Conservation (phyloP, 2,329 filamentous ascomycete species). For the Emydomyces testavorans region DNA sequence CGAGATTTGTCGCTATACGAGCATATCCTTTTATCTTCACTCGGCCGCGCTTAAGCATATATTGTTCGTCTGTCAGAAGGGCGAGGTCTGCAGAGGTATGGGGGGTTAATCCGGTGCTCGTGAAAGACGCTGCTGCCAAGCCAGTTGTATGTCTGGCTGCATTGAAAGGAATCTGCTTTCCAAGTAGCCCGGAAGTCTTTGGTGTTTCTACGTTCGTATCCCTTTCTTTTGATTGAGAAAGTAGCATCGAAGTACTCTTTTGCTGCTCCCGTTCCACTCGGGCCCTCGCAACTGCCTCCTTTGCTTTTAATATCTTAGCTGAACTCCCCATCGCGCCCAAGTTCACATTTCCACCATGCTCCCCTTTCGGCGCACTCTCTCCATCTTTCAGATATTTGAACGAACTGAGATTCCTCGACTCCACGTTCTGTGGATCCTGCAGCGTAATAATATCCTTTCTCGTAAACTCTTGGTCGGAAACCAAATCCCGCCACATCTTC, state of each 20-base stretch:
- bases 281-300: constrained; percentile 84
- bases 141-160: constrained; percentile 85
- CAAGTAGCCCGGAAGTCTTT: constrained; percentile 16
- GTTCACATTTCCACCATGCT: constrained; percentile 60
- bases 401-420: constrained; percentile 66
- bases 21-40: constrained; percentile 88
- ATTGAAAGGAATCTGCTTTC: constrained; percentile 54
- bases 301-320: constrained; percentile 77
- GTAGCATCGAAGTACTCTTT: constrained; percentile 44
- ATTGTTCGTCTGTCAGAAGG: constrained; percentile 83
- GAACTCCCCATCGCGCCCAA: constrained; percentile 64
- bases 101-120: constrained; percentile 83
- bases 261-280: constrained; percentile 57
- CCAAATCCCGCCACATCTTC: constrained; percentile 86
- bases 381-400: constrained; percentile 89
- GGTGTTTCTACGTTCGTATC: constrained; percentile 14
- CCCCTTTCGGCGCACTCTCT: constrained; percentile 59
- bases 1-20: constrained; percentile 73
- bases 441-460: constrained; percentile 90
- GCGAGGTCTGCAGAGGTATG: constrained; percentile 82
- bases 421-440: constrained; percentile 87
- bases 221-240: constrained; percentile 14
- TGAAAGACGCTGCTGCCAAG: constrained; percentile 83
- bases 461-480: constrained; percentile 76
- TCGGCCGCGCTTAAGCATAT: constrained; percentile 81